phyloP scores from a whole-genome alignment of 2,329 filamentous ascomycete genomes.

The Fusarium protoensiforme region DNA sequence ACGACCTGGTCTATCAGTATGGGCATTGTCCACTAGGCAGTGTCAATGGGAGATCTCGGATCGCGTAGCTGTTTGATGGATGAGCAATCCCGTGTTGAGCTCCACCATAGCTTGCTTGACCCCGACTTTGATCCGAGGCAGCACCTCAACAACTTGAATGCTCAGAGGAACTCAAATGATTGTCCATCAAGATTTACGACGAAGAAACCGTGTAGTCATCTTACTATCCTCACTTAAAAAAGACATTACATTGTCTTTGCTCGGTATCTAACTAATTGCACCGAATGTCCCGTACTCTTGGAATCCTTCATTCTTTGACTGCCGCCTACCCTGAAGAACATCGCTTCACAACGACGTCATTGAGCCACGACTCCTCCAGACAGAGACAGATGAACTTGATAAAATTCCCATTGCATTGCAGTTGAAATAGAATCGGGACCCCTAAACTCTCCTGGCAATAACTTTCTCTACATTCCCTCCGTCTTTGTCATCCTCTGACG shows the following conservation, averaged over 20 bases:
- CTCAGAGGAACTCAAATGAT: background rate
- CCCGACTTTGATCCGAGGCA: background rate
- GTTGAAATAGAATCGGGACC: constrained; percentile 4
- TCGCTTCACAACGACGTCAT: constrained; percentile 23
- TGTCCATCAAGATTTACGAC: background rate
- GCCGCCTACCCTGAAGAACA: constrained; percentile 17
- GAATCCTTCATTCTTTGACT: background rate
- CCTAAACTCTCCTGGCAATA: background rate
- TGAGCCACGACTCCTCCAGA: constrained; percentile 5
- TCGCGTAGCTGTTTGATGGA: background rate
- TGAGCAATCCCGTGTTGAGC: background rate
- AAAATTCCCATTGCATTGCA: background rate
- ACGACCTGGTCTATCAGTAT: background rate
- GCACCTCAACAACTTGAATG: background rate
- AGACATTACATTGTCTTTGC: background rate
- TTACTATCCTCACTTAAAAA: background rate
- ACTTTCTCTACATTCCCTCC: background rate
- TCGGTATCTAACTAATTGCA: background rate
- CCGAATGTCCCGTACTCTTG: background rate
- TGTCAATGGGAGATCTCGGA: constrained; percentile 11
- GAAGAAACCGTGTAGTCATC: background rate
- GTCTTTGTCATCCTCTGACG: background rate
- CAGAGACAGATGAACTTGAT: background rate
- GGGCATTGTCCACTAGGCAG: constrained; percentile 1
- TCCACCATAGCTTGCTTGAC: background rate